phyloP scores from a whole-genome alignment of 768 basidiomycete genomes.

The Hericium erinaceus region DNA sequence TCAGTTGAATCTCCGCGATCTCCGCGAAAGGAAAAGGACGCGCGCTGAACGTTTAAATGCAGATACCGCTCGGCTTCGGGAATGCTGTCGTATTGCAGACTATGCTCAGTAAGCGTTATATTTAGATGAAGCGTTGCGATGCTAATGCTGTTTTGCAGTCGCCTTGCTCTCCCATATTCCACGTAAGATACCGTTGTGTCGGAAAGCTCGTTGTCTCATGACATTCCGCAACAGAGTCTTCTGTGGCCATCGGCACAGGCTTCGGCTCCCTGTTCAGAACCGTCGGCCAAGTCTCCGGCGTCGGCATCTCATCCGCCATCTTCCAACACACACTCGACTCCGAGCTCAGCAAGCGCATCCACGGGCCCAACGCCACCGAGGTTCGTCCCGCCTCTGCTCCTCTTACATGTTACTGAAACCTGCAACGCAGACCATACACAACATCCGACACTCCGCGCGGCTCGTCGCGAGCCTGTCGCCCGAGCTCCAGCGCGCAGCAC shows the following conservation, averaged over 20 bases:
- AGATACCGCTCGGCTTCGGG: slow-evolving; percentile 68
- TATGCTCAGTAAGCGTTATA: slow-evolving; percentile 42
- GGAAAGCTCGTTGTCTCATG: neutral
- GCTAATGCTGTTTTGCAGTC: slow-evolving; percentile 27
- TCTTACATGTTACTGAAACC: neutral
- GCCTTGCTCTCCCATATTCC: slow-evolving; percentile 58
- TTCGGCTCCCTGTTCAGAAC: slow-evolving; percentile 62
- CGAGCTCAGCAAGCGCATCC: slow-evolving; percentile 45
- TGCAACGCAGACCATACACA: slow-evolving; percentile 38
- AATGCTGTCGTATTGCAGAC: slow-evolving; percentile 66
- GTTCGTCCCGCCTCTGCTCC: slow-evolving; percentile 23
- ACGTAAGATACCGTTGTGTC: slow-evolving; percentile 24
- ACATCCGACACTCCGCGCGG: slow-evolving; percentile 52
- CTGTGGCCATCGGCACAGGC: slow-evolving; percentile 60
- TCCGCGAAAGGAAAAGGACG: neutral
- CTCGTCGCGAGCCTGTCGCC: slow-evolving; percentile 43
- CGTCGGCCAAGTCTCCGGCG: slow-evolving; percentile 62
- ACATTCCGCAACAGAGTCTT: slow-evolving; percentile 31
- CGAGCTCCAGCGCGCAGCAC: slow-evolving; percentile 40
- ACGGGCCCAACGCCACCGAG: slow-evolving; percentile 41
- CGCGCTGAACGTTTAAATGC: neutral
- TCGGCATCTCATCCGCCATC: slow-evolving; percentile 56
- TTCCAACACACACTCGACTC: slow-evolving; percentile 50
- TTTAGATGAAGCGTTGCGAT: neutral
- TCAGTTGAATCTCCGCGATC: slow-evolving; percentile 22